Evolutionary conservation across 2,329 filamentous ascomycete genomes (phyloP), one percentile per base, ranked within the genome.

Genomic region (Penicillium sp.): DNA sequence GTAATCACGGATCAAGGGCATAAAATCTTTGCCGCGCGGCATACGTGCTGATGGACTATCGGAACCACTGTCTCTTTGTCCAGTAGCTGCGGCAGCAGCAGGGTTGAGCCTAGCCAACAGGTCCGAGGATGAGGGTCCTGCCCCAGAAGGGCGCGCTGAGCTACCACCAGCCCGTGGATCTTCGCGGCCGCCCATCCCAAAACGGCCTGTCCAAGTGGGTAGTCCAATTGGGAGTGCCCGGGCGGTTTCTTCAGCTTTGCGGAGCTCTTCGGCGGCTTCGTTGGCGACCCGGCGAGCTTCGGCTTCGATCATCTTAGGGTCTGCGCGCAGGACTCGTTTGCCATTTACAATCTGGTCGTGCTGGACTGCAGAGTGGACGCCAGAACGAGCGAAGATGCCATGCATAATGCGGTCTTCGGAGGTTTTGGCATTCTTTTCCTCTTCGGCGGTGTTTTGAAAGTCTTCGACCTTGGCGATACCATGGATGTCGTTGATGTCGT

Each of bases 191-290:
- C 86, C 87, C 49, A 88, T 83, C 10, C 93, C 93, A 47, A 89
- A 86, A 66, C 89, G 86, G 1, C 94, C 93, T 0, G 93, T 97
- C 93, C 93, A 97, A 0, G 93, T 97, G 9, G 94, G 90, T 0
- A 90, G 91, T 8, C 93, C 93, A 33, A 91, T 87, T 0, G 90
- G 90, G 1, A 93, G 80, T 9, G 80, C 82, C 12, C 86, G 83
- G 3, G 93, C 91, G 31, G 88, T 82, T 68, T 93, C 85, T 42
- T 85, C 87, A 10, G 91, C 87, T 58, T 85, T 85, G 31, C 87
- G 85, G 2, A 97, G 84, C 62, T 91, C 88, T 23, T 83, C 84
- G 0, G 91, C 91, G 1, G 93, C 93, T 68, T 89, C 81, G 0
- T 88, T 85, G 3, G 92, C 93, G 3, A 96, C 86, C 38, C 86